phyloP scores from a whole-genome alignment of 148 eudicot species.

The Talinum fruticosum region DNA sequence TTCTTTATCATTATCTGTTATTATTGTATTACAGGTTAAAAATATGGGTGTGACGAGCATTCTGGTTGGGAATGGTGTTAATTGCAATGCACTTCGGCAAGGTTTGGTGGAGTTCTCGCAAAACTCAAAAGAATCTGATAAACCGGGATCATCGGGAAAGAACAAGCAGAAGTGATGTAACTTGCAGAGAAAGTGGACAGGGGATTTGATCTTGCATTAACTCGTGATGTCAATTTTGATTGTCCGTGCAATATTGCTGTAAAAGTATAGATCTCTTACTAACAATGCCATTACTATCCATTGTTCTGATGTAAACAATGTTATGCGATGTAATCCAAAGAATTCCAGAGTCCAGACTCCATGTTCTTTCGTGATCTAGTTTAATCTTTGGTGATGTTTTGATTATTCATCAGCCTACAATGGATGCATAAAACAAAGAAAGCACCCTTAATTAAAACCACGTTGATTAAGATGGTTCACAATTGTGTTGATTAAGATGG shows the following conservation, averaged over 20 bases:
- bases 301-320: background rate
- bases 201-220: conserved; percentile 2
- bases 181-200: background rate
- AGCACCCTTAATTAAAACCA: background rate
- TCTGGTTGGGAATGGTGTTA: conserved; percentile 61
- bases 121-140: conserved; percentile 26
- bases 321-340: background rate
- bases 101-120: conserved; percentile 63
- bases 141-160: conserved; percentile 35
- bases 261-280: background rate
- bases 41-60: conserved; percentile 85
- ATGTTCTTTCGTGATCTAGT: background rate
- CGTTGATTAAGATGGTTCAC: background rate
- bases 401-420: background rate
- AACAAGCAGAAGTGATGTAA: conserved; percentile 31
- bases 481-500: background rate
- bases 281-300: background rate
- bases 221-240: background rate
- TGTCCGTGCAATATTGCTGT: conserved; percentile 16
- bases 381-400: background rate
- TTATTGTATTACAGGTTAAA: conserved; percentile 32
- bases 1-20: background rate
- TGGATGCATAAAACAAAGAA: no score
- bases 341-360: background rate
- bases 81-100: conserved; percentile 58